Evolutionary conservation across 495 filamentous ascomycete genomes (phyloP).

Genomic region (Cercophora newfieldiana): DNA sequence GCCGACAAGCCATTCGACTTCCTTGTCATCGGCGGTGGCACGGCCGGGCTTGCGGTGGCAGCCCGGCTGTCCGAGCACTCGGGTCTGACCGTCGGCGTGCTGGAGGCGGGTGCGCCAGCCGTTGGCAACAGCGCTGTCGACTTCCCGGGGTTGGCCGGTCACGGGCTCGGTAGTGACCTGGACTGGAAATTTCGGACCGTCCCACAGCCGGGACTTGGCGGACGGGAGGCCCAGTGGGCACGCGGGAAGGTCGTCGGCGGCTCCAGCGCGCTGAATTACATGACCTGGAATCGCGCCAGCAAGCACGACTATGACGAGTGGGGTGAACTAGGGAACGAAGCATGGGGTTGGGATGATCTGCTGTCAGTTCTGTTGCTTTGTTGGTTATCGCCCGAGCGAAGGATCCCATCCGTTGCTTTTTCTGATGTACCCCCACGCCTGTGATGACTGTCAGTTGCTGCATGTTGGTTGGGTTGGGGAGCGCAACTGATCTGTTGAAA

Average conservation of each 20-base stretch:
- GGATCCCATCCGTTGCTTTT: background rate
- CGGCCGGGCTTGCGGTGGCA: slow-evolving; percentile 56
- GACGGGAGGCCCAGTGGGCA: slow-evolving; percentile 37
- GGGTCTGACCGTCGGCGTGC: slow-evolving; percentile 47
- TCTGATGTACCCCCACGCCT: background rate
- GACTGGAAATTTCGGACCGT: slow-evolving; percentile 56
- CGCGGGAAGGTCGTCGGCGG: slow-evolving; percentile 57
- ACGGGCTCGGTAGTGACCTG: slow-evolving; percentile 45
- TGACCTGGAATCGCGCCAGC: slow-evolving; percentile 58
- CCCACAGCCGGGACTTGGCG: slow-evolving; percentile 45
- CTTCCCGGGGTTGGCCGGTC: slow-evolving; percentile 38
- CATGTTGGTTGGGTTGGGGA: background rate
- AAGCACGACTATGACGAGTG: slow-evolving; percentile 59
- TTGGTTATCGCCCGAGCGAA: background rate
- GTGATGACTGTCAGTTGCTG: background rate
- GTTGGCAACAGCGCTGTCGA: slow-evolving; percentile 47
- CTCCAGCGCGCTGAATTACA: slow-evolving; percentile 42
- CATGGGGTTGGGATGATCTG: slow-evolving; percentile 59
- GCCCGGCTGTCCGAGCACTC: slow-evolving; percentile 52
- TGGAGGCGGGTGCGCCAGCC: slow-evolving; percentile 53
- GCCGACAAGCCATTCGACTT: slow-evolving; percentile 70
- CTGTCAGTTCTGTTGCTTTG: slow-evolving; percentile 33
- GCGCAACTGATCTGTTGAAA: slow-evolving; percentile 1
- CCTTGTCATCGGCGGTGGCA: slow-evolving; percentile 59
- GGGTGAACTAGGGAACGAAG: slow-evolving; percentile 54